These are phyloP conservation scores for Setaria italica DNA, from an alignment of 202 grass and related monocot species.

Conservation along the genomic window DNA sequence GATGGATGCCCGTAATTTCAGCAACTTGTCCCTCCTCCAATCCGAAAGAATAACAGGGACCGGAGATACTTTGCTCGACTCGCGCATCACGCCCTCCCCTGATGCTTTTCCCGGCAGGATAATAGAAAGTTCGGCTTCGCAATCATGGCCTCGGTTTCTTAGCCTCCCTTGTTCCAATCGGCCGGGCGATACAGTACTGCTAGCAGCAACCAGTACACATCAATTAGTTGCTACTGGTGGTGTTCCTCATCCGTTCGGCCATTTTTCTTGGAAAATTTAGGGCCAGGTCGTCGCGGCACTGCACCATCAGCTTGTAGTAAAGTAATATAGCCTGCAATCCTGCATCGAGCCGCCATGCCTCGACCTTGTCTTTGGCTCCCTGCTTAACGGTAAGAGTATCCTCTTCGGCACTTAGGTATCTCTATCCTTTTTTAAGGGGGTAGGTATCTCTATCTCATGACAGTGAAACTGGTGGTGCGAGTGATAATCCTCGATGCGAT, in stretches of 20 bases:
- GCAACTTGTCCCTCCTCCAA: not conserved
- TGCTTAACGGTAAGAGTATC: conserved; percentile 17
- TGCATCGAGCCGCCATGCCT: conserved; percentile 54
- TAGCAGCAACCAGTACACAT: conserved; percentile 11
- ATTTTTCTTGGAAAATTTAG: not conserved
- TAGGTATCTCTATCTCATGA: not conserved
- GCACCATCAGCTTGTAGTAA: conserved; percentile 10
- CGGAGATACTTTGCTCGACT: conserved; percentile 3
- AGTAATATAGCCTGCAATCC: conserved; percentile 12
- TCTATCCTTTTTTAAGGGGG: no score
- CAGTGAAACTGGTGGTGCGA: not conserved
- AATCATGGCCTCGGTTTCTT: conserved; percentile 44
- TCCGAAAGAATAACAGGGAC: not conserved
- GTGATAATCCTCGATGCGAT: not conserved
- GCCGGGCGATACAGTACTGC: conserved; percentile 7
- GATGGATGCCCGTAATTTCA: not conserved
- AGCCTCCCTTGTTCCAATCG: conserved; percentile 47
- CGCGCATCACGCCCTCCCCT: not conserved
- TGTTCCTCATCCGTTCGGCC: conserved; percentile 18
- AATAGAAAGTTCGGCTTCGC: not conserved
- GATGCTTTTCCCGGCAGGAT: not conserved
- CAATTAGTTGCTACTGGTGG: conserved; percentile 19
- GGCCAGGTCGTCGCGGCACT: conserved; percentile 23
- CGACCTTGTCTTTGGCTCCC: not conserved
- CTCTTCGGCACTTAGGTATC: not conserved